These are phyloP conservation scores for Scytalidium sp. DNA, from an alignment of 2,329 filamentous ascomycete species.

Conservation along the genomic window DNA sequence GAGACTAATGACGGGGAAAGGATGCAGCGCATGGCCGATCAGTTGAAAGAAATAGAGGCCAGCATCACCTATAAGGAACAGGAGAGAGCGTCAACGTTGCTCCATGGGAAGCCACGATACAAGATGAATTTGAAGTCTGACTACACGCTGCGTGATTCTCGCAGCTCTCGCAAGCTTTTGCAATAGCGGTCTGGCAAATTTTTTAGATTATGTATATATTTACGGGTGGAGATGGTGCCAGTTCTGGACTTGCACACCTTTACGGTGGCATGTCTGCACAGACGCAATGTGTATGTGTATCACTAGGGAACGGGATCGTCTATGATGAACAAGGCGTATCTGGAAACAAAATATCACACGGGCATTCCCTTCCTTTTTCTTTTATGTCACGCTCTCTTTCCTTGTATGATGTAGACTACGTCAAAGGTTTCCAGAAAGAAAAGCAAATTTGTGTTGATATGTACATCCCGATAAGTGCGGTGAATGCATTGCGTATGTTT, in stretches of 20 bases:
- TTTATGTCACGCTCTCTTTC: too few relatives aligned
- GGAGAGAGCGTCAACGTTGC: slow-evolving; percentile 19
- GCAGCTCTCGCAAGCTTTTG: neutral
- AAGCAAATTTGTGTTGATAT: neutral
- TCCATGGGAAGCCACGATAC: slow-evolving; percentile 18
- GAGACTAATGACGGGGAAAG: slow-evolving; percentile 19
- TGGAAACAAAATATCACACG: neutral
- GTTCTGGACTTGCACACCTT: neutral
- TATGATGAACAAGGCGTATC: neutral
- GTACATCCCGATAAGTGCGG: neutral
- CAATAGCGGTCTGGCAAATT: neutral
- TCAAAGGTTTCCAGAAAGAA: too few relatives aligned
- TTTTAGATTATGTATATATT: neutral
- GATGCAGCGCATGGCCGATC: slow-evolving; percentile 15
- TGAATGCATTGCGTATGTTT: neutral
- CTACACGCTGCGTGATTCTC: slow-evolving; percentile 2
- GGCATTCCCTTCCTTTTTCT: neutral
- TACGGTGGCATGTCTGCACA: neutral
- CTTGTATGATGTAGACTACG: too few relatives aligned
- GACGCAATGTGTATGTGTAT: neutral
- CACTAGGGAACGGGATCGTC: neutral
- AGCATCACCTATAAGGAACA: slow-evolving; percentile 23
- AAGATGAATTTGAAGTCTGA: slow-evolving; percentile 16
- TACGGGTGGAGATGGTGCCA: slow-evolving; percentile 22
- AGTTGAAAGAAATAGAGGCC: slow-evolving; percentile 22